Evolutionary conservation across 768 basidiomycete species (phyloP).

Genomic region (Naematelia aurantialba): DNA sequence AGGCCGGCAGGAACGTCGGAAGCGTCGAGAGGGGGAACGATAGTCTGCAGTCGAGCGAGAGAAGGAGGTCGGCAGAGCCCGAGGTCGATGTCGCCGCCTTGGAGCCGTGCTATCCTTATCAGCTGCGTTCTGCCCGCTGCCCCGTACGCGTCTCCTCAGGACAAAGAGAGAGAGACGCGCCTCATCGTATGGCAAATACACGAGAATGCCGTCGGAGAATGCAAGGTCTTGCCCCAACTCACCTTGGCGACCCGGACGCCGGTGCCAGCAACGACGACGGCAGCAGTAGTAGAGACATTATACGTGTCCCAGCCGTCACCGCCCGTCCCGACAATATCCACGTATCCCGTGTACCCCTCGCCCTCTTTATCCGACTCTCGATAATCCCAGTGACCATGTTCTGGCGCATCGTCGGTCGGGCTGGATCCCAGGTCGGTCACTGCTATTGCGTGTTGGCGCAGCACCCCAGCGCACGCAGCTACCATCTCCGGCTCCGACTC

Average conservation of each 20-base stretch:
- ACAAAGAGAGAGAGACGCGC: too few relatives aligned
- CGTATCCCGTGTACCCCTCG: slow-evolving; percentile 48
- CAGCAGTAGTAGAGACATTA: slow-evolving; percentile 94
- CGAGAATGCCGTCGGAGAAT: neutral
- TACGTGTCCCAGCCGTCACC: slow-evolving; percentile 95
- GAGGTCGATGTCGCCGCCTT: slow-evolving; percentile 87
- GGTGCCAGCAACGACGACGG: slow-evolving; percentile 87
- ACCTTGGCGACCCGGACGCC: slow-evolving; percentile 92
- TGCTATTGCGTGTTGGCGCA: slow-evolving; percentile 65
- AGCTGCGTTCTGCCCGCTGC: neutral
- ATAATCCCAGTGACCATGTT: slow-evolving; percentile 45
- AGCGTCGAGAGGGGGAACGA: slow-evolving; percentile 59
- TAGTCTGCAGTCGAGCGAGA: slow-evolving; percentile 69
- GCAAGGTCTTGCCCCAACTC: slow-evolving; percentile 36
- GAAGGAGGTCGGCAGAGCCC: slow-evolving; percentile 87
- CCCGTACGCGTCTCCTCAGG: too few relatives aligned
- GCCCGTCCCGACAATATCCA: slow-evolving; percentile 88
- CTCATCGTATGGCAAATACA: too few relatives aligned
- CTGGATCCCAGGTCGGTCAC: slow-evolving; percentile 54
- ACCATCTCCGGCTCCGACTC: slow-evolving; percentile 74
- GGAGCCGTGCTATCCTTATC: slow-evolving; percentile 63
- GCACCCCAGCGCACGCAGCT: slow-evolving; percentile 70
- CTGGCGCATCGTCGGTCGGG: slow-evolving; percentile 11
- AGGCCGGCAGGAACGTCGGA: slow-evolving; percentile 55
- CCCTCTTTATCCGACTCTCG: slow-evolving; percentile 43